A percentile compares a stretch with the other conserved stretches of the same genome.
These are phyloP conservation scores for Chlorella sp. DNA, from an alignment of 139 green algal genomes.

Conservation along the genomic window DNA sequence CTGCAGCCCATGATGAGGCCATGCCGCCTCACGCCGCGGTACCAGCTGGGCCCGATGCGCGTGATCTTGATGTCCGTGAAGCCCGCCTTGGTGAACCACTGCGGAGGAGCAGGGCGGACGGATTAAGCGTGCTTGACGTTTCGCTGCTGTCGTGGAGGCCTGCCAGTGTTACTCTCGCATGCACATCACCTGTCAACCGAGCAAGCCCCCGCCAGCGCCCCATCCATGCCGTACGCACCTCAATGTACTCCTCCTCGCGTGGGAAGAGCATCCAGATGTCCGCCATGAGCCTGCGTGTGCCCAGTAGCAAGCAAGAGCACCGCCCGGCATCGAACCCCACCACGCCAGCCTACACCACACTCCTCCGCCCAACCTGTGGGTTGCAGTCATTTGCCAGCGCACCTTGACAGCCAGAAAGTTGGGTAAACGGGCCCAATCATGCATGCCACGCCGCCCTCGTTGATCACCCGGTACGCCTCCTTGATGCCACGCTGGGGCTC, in stretches of 20 bases:
- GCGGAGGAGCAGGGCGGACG: neutral
- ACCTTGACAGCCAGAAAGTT: conserved; percentile 72
- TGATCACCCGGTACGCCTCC: conserved; percentile 88
- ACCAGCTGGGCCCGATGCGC: conserved; percentile 91
- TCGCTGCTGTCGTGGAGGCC: neutral
- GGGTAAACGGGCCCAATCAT: conserved; percentile 92
- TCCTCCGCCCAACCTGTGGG: no score
- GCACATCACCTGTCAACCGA: no score
- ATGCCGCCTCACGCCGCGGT: conserved; percentile 86
- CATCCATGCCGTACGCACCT: conserved; percentile 26
- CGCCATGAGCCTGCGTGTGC: conserved; percentile 73
- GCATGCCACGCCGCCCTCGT: conserved; percentile 84
- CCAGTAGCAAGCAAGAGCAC: no score
- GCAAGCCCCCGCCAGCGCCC: no score
- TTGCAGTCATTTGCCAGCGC: no score
- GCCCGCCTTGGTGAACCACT: conserved; percentile 89
- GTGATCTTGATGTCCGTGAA: conserved; percentile 89
- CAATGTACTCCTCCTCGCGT: conserved; percentile 91
- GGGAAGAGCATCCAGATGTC: conserved; percentile 97
- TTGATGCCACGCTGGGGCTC: conserved; percentile 84
- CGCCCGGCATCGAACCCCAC: no score
- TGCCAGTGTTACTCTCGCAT: no score
- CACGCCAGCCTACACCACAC: no score
- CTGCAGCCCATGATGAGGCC: conserved; percentile 97
- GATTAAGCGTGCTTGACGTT: neutral